Evolutionary conservation across 2,329 filamentous ascomycete species (phyloP).

Genomic region (Metarhizium robertsii): DNA sequence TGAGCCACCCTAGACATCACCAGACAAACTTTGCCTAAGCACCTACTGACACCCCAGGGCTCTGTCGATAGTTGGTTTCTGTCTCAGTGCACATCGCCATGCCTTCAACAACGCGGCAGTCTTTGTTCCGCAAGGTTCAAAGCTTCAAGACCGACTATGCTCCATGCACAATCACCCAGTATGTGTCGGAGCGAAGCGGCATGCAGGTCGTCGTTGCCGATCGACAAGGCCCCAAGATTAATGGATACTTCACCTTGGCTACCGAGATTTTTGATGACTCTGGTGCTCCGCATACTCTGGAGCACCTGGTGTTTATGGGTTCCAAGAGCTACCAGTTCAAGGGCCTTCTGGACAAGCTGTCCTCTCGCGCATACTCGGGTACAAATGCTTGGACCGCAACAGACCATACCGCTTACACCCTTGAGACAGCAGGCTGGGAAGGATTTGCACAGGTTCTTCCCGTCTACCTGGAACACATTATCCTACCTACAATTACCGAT

Average conservation of each 20-base stretch:
- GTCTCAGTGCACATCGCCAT: background rate
- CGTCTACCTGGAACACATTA: conserved; percentile 88
- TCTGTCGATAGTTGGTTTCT: background rate
- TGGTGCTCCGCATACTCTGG: conserved; percentile 79
- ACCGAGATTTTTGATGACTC: conserved; percentile 98
- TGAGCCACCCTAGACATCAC: background rate
- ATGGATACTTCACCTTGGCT: conserved; percentile 88
- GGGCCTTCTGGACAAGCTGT: conserved; percentile 87
- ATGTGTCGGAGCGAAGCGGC: conserved; percentile 89
- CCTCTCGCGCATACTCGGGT: conserved; percentile 82
- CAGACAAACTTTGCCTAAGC: background rate
- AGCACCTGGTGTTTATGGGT: conserved; percentile 79
- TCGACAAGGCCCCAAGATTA: conserved; percentile 86
- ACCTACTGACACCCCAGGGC: background rate
- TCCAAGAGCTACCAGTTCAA: conserved; percentile 93
- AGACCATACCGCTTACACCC: conserved; percentile 91
- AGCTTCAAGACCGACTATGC: conserved; percentile 86
- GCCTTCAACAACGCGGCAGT: conserved; percentile 1
- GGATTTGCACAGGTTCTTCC: conserved; percentile 92
- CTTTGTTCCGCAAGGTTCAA: conserved; percentile 73
- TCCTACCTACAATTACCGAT: conserved; percentile 86
- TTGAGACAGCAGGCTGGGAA: conserved; percentile 94
- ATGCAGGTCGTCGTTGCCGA: conserved; percentile 93
- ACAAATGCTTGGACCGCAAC: conserved; percentile 98
- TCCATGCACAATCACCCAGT: conserved; percentile 80